Evolutionary conservation across 371 early-diverging fungal genomes (phyloP).

Genomic region (Thermomucor indicae-seudaticae): DNA sequence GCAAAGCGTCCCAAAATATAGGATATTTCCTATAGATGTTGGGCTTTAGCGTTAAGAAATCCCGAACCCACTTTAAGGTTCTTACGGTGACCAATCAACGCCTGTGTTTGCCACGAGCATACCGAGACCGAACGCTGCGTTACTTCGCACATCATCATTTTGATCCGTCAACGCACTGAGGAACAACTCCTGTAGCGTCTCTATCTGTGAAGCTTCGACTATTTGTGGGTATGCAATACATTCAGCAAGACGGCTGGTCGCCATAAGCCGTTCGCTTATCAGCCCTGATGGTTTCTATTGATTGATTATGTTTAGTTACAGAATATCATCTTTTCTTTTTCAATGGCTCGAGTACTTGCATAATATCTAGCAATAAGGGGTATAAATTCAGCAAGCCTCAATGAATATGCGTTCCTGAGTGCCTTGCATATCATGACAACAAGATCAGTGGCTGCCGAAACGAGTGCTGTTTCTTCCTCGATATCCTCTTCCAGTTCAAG

Average conservation of each 20-base stretch:
- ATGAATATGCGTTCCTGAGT: constrained; percentile 68
- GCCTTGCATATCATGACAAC: constrained; percentile 72
- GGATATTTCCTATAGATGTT: constrained; percentile 50
- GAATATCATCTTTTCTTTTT: background rate
- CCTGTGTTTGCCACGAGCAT: constrained; percentile 63
- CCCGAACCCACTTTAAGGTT: background rate
- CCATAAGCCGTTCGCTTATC: constrained; percentile 79
- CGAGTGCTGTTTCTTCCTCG: constrained; percentile 77
- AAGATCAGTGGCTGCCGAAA: constrained; percentile 77
- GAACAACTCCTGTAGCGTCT: constrained; percentile 57
- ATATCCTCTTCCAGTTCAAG: constrained; percentile 77
- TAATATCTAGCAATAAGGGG: constrained; percentile 73
- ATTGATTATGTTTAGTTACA: background rate
- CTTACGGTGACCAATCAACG: constrained; percentile 57
- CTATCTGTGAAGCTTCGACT: constrained; percentile 70
- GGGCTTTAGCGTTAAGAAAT: background rate
- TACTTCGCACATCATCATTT: constrained; percentile 78
- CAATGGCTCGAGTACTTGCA: constrained; percentile 11
- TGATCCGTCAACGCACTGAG: constrained; percentile 66
- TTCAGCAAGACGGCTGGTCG: constrained; percentile 83
- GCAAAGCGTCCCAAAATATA: constrained; percentile 61
- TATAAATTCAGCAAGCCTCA: constrained; percentile 65
- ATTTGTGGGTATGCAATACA: constrained; percentile 63
- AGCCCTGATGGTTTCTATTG: constrained; percentile 56
- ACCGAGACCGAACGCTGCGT: constrained; percentile 82